Base-by-base conservation (phyloP, 805 yeast species). In the Blastobotrys attinorum region DNA sequence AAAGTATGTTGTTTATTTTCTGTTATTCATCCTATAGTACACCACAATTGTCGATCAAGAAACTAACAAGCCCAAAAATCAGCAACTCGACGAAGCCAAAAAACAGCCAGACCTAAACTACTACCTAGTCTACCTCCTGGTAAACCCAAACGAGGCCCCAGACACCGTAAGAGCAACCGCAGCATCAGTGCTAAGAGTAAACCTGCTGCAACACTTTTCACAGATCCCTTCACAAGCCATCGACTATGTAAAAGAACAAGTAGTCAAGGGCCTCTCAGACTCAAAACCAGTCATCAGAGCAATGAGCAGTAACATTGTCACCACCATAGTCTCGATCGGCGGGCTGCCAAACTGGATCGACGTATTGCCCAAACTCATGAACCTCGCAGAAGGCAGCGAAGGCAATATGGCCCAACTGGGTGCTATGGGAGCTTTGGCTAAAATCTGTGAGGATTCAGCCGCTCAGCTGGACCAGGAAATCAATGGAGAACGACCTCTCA, bases 391-490 rank as follows among this genome's bases (percentile, higher is more conserved):
- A 33, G 60, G 70, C 43, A 61, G 65, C 5, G 72, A 70, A 10
- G 70, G 75, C 22, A 55, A 58, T n/a, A 11, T 11, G 29, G 66
- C 76, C 3, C 79, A 76, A 57, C 87, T 81, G 53, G 89, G 92
- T 34, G 84, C 95, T 1, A 75, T 86, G 62, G 72, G 83, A 50
- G 89, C 97, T 0, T 67, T 92, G 47, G 71, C 83, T 31, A 87
- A 89, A 61, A 83, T 92, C 40, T 86, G 96, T 68, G 98, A 92
- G 60, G 98, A 92, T 63, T 77, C 85, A 22, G 77, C 79, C 6
- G 66, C 68, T 37, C 63, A 73, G 31, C 72, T 92, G 46, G 88
- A 85, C 57, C 62, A 70, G 40, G 83, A 79, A 46, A 75, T 77
- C 62, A 69, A 74, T 44, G 83, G 84, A 3, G 73, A 75, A 45